Base-by-base conservation (phyloP, 371 early-diverging fungal species). In the Dinochytrium kinnereticum region DNA sequence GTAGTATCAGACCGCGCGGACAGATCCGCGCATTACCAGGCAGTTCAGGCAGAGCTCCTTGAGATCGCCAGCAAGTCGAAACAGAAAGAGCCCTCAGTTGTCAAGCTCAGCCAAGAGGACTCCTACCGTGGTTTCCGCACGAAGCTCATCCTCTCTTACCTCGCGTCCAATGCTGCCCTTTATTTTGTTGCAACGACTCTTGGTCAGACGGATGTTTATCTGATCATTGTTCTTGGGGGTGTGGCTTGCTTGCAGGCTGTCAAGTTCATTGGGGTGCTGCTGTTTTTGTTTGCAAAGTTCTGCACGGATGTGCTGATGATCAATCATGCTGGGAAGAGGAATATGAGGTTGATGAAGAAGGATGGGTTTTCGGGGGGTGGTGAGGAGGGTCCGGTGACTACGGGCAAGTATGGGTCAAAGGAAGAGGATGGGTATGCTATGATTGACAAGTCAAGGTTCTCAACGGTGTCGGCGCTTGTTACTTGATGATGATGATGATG, bases 101-200 rank as follows among this genome's bases (percentile, higher is more conserved):
- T 61, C 5, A 28, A 34, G 5, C 51, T 51, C 17, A 65, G 59
- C 26, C 75, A 72, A 39, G 80, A 80, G 51, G 80, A 80, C 74
- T 50, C 74, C 1, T 76, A 77, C 73, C 77, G 75, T 40, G 64
- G 67, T 50, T 80, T 80, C 75, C 70, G 80, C 1, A 80, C 80
- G 7, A 66, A 67, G 40, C 53, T 80, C 50, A 73, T 80, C 57
- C 73, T 80, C 36, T 2, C 49, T 13, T 78, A 78, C 64, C 64
- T 78, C 24, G 70, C 64, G 24, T 66, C 78, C 49, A 78, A 78
- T 66, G 74, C 78, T 0, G 61, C 74, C 0, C 59, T 78, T 36
- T 78, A 70, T 40, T 68, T 71, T 10, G 64, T 74, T 0, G 74
- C 73, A 0, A 50, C 64, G 34, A 71, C 69, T 26, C 64, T 68